phyloP scores from a whole-genome alignment of 192 early-diverging fungal genomes.

The Spinellus fusiger region DNA sequence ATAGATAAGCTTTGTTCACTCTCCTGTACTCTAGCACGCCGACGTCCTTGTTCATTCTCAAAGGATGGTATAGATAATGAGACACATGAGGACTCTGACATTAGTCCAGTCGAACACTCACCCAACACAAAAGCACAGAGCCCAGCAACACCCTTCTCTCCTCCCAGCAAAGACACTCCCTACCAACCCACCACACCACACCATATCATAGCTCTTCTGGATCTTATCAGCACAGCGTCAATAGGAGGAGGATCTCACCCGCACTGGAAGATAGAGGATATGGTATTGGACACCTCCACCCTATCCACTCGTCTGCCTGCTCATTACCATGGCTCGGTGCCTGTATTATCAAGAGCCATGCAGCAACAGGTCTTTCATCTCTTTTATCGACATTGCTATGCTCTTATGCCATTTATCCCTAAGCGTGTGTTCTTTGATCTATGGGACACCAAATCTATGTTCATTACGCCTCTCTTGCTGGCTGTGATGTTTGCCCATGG shows the following conservation, averaged over 20 bases:
- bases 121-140: neutral
- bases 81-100: neutral
- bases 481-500: constrained; percentile 31
- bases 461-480: constrained; percentile 22
- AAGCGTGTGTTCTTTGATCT: constrained; percentile 19
- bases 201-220: neutral
- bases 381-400: constrained; percentile 23
- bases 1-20: neutral
- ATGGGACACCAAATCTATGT: constrained; percentile 6
- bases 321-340: neutral
- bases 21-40: constrained; percentile 19
- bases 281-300: neutral
- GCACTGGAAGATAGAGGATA: no score
- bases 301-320: no score
- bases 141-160: neutral
- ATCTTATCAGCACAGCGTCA: neutral
- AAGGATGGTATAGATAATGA: constrained; percentile 20
- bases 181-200: neutral
- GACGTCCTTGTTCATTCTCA: constrained; percentile 31
- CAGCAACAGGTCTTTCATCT: constrained; percentile 16
- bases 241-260: no score
- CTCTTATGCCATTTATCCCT: constrained; percentile 26
- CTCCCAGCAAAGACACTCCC: neutral
- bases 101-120: neutral
- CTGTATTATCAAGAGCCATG: neutral